These are phyloP conservation scores for Beta macrorhiza DNA, from an alignment of 179 eudicot genomes.

Conservation along the genomic window DNA sequence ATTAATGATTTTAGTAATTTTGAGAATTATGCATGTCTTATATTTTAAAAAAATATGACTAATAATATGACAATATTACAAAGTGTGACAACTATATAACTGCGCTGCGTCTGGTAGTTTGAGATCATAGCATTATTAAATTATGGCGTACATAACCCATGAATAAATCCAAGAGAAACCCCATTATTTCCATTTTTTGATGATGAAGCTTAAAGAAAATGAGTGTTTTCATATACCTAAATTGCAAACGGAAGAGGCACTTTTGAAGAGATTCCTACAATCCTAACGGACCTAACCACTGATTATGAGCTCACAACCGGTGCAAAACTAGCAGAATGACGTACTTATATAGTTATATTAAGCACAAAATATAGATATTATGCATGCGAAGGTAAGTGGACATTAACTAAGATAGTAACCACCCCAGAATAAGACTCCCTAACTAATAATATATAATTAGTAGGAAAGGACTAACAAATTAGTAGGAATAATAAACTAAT, in stretches of 20 bases:
- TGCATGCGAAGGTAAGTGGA: background rate
- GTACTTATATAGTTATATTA: background rate
- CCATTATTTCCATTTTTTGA: background rate
- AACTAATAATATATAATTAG: slow-evolving; percentile 5
- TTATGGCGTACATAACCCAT: background rate
- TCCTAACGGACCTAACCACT: background rate
- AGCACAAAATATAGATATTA: background rate
- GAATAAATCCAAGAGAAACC: background rate
- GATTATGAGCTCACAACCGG: background rate
- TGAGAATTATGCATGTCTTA: no score
- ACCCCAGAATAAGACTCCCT: slow-evolving; percentile 14
- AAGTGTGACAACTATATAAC: no score
- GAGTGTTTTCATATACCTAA: background rate
- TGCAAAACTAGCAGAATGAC: slow-evolving; percentile 1
- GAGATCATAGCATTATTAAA: no score
- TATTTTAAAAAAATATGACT: no score
- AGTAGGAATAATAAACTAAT: background rate
- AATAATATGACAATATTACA: no score
- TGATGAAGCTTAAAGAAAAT: background rate
- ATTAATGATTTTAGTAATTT: no score
- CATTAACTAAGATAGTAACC: slow-evolving; percentile 14
- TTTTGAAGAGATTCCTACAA: slow-evolving; percentile 1
- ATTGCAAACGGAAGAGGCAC: background rate
- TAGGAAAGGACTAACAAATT: background rate
- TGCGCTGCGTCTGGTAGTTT: no score